phyloP scores from a whole-genome alignment of 441 rosid species.

The Populus tomentosa region DNA sequence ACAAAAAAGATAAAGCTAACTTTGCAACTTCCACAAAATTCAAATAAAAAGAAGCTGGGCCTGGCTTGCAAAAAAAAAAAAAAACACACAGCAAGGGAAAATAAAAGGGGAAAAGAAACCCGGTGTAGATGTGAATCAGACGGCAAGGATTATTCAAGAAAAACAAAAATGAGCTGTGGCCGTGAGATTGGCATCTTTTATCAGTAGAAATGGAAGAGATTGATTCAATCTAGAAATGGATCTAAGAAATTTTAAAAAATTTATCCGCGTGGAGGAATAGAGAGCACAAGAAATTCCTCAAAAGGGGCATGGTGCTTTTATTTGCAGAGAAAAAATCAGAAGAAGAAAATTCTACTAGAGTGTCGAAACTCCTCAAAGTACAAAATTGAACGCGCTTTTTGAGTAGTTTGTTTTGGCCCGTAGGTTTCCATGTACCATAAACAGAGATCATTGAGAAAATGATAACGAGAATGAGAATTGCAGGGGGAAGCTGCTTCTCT shows the following conservation, averaged over 20 bases:
- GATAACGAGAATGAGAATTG: neutral
- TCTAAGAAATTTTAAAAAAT: neutral
- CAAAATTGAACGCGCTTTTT: neutral
- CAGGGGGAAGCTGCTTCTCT: too few relatives aligned
- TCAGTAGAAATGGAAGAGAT: too few relatives aligned
- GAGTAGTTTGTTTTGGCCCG: neutral
- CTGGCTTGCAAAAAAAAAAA: too few relatives aligned
- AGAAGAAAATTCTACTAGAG: neutral
- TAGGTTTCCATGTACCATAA: neutral
- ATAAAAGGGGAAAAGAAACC: too few relatives aligned
- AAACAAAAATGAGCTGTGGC: too few relatives aligned
- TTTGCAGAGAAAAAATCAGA: too few relatives aligned
- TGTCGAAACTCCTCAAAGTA: neutral
- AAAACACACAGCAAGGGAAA: too few relatives aligned
- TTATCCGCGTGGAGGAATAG: neutral
- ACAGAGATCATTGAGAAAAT: neutral
- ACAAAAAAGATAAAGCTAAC: neutral
- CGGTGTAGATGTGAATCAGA: too few relatives aligned
- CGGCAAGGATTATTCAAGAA: too few relatives aligned
- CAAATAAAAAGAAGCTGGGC: constrained; percentile 1
- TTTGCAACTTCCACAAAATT: constrained; percentile 18
- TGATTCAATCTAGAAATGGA: too few relatives aligned
- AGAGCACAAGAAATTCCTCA: neutral
- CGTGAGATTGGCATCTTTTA: too few relatives aligned
- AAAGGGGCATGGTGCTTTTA: neutral